phyloP scores from a whole-genome alignment of 73 alveolate genomes.

The Stentor coeruleus region DNA sequence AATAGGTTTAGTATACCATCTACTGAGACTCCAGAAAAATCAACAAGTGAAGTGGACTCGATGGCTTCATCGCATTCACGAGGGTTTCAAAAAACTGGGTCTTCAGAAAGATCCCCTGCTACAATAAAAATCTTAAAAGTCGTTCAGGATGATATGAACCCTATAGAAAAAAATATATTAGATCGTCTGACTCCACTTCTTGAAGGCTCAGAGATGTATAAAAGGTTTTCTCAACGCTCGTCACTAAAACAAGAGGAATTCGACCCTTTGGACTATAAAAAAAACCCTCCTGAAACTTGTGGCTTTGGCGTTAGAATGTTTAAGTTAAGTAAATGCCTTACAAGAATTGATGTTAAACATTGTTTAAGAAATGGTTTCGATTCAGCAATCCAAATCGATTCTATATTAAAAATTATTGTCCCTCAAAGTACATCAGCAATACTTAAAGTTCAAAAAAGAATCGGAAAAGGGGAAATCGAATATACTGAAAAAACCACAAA shows the following conservation, averaged over 20 bases:
- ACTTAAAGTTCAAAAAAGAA: conserved; percentile 45
- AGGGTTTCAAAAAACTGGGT: background rate
- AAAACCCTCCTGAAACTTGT: conserved; percentile 58
- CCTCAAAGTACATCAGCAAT: conserved; percentile 61
- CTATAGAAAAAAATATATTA: background rate
- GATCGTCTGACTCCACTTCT: conserved; percentile 45
- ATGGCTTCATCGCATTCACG: too few species aligned
- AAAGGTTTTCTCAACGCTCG: conserved; percentile 43
- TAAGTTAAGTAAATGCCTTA: conserved; percentile 38
- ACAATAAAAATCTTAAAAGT: background rate
- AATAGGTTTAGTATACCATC: background rate
- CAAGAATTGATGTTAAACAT: conserved; percentile 36
- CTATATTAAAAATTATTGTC: conserved; percentile 43
- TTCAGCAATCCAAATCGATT: conserved; percentile 34
- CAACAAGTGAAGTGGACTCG: too few species aligned
- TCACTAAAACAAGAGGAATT: conserved; percentile 47
- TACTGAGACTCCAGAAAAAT: background rate
- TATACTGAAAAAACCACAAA: background rate
- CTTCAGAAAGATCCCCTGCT: background rate
- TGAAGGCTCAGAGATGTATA: conserved; percentile 56
- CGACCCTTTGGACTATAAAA: conserved; percentile 51
- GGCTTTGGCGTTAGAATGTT: conserved; percentile 60
- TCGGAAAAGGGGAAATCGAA: background rate
- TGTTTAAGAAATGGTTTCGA: conserved; percentile 44
- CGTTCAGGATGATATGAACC: background rate